phyloP scores from a whole-genome alignment of 78 protist species.

The Dictyostelium purpureum region DNA sequence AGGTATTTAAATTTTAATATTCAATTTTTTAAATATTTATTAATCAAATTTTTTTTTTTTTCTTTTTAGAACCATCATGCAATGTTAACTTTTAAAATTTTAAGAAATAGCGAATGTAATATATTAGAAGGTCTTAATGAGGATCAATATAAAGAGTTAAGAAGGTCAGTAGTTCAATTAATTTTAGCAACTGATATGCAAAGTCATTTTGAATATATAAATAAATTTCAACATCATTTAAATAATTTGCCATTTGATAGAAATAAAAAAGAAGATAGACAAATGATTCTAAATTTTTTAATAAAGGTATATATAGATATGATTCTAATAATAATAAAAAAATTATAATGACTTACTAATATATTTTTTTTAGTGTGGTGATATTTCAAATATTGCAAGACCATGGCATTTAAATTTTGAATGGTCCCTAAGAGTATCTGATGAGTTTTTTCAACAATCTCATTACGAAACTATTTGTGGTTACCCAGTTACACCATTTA shows the following conservation, averaged over 20 bases:
- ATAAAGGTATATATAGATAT: constrained; percentile 17
- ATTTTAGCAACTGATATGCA: constrained; percentile 77
- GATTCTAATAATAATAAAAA: background rate
- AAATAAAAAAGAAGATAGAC: constrained; percentile 73
- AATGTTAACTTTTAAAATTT: constrained; percentile 82
- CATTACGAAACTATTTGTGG: constrained; percentile 67
- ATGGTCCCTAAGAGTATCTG: constrained; percentile 71
- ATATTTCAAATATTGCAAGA: constrained; percentile 78
- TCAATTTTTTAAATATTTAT: background rate
- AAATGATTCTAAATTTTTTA: constrained; percentile 70
- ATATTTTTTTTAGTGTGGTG: constrained; percentile 79
- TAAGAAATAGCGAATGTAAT: constrained; percentile 81
- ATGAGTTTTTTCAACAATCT: constrained; percentile 74
- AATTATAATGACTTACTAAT: background rate
- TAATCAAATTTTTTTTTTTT: background rate
- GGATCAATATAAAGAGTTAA: constrained; percentile 73
- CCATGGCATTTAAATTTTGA: constrained; percentile 76
- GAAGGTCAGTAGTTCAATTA: constrained; percentile 74
- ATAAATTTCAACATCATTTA: constrained; percentile 71
- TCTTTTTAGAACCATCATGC: constrained; percentile 88
- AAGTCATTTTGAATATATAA: constrained; percentile 63
- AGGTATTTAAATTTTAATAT: background rate
- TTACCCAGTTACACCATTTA: constrained; percentile 72
- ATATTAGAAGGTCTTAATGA: constrained; percentile 81
- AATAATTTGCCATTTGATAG: constrained; percentile 66